Evolutionary conservation across 2,329 filamentous ascomycete species (phyloP), one percentile per base, ranked within the genome.

Genomic region (Pyrenophora teres): DNA sequence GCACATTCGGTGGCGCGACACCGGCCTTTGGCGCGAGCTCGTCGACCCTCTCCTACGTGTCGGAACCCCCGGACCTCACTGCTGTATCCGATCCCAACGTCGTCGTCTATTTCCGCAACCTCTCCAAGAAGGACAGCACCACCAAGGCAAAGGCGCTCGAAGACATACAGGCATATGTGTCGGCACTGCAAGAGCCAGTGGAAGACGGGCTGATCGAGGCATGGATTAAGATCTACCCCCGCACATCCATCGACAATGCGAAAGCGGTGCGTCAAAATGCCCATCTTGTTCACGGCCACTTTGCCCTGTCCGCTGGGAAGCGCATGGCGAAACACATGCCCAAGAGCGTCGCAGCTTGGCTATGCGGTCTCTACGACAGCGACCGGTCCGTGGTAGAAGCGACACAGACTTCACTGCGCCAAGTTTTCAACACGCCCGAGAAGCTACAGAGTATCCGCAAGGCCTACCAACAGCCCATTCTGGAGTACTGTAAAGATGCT

Each of bases 111-210:
- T 90, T 97, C 77, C 96, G 97, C 75, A 96, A 95, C 63, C 76
- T 97, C 3, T 82, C 87, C 43, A 99, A 97, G 77, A 96, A 94
- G 75, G 93, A 97, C 76, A 88, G 87, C 66, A 96, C 86, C 9
- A 99, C 94, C 32, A 96, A 96, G 71, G 82, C 88, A 6, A 96
- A 93, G 72, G 93, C 90, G 0, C 78, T 99, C 23, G 92, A 97
- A 64, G 93, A 97, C 45, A 76, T 99, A 16, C 81, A 90, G 40
- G 72, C 82, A 30, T 83, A 88, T 67, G 78, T 90, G 33, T 79
- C 82, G 78, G 72, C 81, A 74, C 36, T 81, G 71, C 70, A 81
- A 61, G 84, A 82, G 21, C 87, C 86, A 27, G 78, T 89, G 15
- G 92, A 97, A 67, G 90, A 96, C 62, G 81, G 86, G 9, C 76